Conservation (phyloP, 2,329 filamentous ascomycete species). For the Gliomastix tumulicola region DNA sequence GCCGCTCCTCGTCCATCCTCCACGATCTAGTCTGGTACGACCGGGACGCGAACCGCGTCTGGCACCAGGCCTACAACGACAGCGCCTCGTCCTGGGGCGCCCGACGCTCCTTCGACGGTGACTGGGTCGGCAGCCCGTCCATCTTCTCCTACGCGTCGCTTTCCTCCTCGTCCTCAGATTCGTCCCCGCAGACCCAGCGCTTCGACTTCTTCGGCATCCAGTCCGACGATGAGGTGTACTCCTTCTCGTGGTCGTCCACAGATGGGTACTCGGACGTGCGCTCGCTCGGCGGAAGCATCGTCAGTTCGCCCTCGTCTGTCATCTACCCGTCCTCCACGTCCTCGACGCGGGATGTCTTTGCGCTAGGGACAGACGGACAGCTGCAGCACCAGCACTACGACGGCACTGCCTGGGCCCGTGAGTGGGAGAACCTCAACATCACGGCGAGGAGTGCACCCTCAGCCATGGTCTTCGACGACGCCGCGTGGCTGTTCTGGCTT, state of each 20-base stretch:
- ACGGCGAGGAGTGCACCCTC: background rate
- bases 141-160: background rate
- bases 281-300: background rate
- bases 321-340: background rate
- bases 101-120: background rate
- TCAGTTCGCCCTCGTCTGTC: background rate
- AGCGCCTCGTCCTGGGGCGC: background rate
- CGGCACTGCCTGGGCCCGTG: background rate
- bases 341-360: background rate
- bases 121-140: background rate
- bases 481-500: background rate
- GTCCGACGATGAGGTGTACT: background rate
- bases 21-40: background rate
- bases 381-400: slow-evolving; percentile 1
- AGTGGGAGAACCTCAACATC: background rate
- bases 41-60: background rate
- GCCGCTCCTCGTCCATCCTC: background rate
- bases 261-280: background rate
- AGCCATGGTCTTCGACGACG: background rate
- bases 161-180: too few species aligned
- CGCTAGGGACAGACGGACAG: background rate
- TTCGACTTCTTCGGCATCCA: slow-evolving; percentile 1
- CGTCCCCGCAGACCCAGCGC: too few species aligned
- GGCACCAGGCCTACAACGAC: background rate
- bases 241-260: background rate